Conservation (phyloP, 129 eudicot genomes). For the Pulicaria dysenterica region DNA sequence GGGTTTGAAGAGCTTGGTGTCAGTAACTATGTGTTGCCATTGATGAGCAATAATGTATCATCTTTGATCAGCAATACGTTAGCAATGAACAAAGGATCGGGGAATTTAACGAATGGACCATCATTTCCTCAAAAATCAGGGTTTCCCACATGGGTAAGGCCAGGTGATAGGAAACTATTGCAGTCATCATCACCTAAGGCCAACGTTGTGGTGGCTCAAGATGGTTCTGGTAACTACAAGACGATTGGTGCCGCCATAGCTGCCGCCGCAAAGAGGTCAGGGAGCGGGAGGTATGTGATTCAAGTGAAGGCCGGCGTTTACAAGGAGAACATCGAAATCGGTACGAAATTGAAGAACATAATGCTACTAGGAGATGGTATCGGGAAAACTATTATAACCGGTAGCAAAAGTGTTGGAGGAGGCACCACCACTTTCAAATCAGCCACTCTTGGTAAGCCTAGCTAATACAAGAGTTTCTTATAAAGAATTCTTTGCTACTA, state of each 20-base stretch:
- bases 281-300: constrained; percentile 61
- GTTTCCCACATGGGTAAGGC: constrained; percentile 57
- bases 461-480: not conserved
- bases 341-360: constrained; percentile 52
- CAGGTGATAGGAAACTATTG: constrained; percentile 55
- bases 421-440: constrained; percentile 78
- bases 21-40: constrained; percentile 41
- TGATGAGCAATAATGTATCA: constrained; percentile 50
- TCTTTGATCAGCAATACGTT: constrained; percentile 57
- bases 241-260: constrained; percentile 56
- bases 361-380: constrained; percentile 85
- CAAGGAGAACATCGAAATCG: constrained; percentile 59
- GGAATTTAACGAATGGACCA: not conserved
- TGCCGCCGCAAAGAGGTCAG: constrained; percentile 50
- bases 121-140: constrained; percentile 32
- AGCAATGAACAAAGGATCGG: constrained; percentile 46
- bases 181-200: constrained; percentile 47
- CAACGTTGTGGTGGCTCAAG: constrained; percentile 74
- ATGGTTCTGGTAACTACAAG: constrained; percentile 67
- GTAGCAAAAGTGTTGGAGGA: constrained; percentile 71
- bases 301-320: constrained; percentile 57
- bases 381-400: constrained; percentile 73
- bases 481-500: not conserved
- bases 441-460: constrained; percentile 78
- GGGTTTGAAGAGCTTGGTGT: constrained; percentile 64